Evolutionary conservation across 805 yeast species (phyloP).

Genomic region (Starmerella stigmatis): DNA sequence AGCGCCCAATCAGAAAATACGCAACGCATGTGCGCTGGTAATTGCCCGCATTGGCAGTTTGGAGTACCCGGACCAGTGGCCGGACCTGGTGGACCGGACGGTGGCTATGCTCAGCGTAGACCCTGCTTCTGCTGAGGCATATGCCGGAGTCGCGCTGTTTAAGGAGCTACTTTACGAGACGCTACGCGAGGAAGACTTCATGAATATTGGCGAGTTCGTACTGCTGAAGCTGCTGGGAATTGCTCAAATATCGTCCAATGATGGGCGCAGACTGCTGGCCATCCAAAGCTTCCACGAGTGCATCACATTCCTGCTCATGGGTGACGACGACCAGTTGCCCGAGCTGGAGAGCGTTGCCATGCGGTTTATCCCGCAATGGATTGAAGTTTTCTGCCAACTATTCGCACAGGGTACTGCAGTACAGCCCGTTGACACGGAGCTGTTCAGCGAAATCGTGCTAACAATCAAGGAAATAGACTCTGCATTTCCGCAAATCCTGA

Average conservation of each 20-base stretch:
- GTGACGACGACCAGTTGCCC: slow-evolving; percentile 25
- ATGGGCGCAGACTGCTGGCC: slow-evolving; percentile 21
- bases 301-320: slow-evolving; percentile 27
- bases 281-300: slow-evolving; percentile 31
- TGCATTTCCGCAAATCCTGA: slow-evolving; percentile 22
- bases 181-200: slow-evolving; percentile 76
- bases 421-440: not conserved
- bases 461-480: slow-evolving; percentile 23
- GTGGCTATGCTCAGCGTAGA: slow-evolving; percentile 30
- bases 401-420: not conserved
- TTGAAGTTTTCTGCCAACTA: slow-evolving; percentile 8
- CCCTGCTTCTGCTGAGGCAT: slow-evolving; percentile 37
- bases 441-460: slow-evolving; percentile 7
- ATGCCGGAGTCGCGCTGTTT: slow-evolving; percentile 27
- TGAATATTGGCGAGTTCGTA: slow-evolving; percentile 44
- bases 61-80: slow-evolving; percentile 97
- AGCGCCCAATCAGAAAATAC: slow-evolving; percentile 38
- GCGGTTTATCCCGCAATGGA: slow-evolving; percentile 20
- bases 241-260: slow-evolving; percentile 17
- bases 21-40: slow-evolving; percentile 59
- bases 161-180: slow-evolving; percentile 78
- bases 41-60: slow-evolving; percentile 76
- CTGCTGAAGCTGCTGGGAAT: slow-evolving; percentile 20
- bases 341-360: slow-evolving; percentile 17
- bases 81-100: slow-evolving; percentile 37